These are phyloP conservation scores for Fusarium temperatum DNA, from an alignment of 2,329 filamentous ascomycete species.

Conservation along the genomic window DNA sequence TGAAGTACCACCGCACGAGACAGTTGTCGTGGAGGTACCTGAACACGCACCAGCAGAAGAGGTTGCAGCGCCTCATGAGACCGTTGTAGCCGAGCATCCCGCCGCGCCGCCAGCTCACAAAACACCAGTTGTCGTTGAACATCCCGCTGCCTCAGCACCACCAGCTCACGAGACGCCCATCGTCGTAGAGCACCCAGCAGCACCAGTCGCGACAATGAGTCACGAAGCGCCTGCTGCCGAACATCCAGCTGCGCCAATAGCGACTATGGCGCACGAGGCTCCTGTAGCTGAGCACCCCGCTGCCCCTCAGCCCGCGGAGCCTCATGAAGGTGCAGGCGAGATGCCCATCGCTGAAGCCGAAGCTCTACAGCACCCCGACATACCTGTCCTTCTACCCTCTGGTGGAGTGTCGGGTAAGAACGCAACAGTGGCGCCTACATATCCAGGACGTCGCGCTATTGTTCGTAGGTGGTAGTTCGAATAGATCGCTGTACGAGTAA, in stretches of 20 bases:
- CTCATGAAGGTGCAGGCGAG: background rate
- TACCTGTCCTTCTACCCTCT: slow-evolving; percentile 1
- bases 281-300: background rate
- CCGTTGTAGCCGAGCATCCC: background rate
- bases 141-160: background rate
- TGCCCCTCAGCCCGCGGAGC: background rate
- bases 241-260: background rate
- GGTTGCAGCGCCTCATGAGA: background rate
- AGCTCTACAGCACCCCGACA: background rate
- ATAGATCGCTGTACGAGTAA: background rate
- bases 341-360: slow-evolving; percentile 10
- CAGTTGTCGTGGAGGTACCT: background rate
- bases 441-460: slow-evolving; percentile 11
- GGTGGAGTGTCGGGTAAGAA: slow-evolving; percentile 4
- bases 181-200: background rate
- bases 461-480: slow-evolving; percentile 10
- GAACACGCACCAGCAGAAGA: background rate
- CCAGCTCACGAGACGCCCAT: background rate
- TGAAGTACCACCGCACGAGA: background rate
- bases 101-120: background rate
- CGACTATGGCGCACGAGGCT: background rate
- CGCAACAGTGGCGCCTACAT: background rate
- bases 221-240: background rate
- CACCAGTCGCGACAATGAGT: background rate
- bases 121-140: background rate